Evolutionary conservation across 306 rosid genomes (phyloP).

Genomic region (Macrotyloma uniflorum): DNA sequence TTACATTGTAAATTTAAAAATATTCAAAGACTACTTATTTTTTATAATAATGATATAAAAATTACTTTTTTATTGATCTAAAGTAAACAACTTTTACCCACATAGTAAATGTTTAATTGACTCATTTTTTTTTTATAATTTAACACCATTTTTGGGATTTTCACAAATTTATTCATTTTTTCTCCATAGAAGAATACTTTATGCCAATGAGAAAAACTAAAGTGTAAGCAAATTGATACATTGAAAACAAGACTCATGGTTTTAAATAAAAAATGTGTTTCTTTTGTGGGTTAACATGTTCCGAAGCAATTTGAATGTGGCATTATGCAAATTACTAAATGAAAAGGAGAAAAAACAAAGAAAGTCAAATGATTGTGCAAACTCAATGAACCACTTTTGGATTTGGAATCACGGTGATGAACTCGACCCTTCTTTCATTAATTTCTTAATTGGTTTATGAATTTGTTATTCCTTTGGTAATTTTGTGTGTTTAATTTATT

Average conservation of each 20-base stretch:
- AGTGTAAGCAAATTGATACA: background rate
- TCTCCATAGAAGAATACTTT: background rate
- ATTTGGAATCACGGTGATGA: constrained; percentile 35
- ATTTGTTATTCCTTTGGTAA: background rate
- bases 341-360: background rate
- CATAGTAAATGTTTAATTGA: too few relatives aligned
- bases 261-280: background rate
- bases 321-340: background rate
- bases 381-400: constrained; percentile 10
- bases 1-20: background rate
- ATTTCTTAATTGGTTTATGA: background rate
- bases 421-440: background rate
- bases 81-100: too few relatives aligned
- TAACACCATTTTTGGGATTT: too few relatives aligned
- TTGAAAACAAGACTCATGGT: background rate
- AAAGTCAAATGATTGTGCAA: constrained; percentile 52
- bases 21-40: background rate
- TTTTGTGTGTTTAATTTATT: background rate
- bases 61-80: background rate
- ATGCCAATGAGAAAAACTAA: background rate
- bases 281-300: background rate
- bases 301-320: background rate
- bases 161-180: too few relatives aligned
- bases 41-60: background rate
- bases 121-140: too few relatives aligned